These are phyloP conservation scores for Solanum appendiculatum DNA, from an alignment of 257 asterid species.

Conservation along the genomic window DNA sequence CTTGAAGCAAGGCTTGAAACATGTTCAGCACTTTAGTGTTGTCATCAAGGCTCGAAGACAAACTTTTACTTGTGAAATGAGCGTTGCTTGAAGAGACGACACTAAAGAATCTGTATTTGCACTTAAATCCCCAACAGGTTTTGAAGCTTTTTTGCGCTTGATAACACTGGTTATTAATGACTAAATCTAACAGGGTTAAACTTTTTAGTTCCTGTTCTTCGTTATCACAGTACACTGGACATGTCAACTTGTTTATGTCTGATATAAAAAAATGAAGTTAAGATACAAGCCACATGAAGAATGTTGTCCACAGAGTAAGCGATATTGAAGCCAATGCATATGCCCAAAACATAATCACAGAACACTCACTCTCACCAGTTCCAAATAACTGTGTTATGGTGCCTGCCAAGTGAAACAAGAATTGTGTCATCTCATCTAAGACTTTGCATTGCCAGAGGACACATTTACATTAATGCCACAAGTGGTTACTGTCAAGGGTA, in stretches of 20 bases:
- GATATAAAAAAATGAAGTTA: not conserved
- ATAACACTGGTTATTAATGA: not conserved
- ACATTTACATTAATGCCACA: not conserved
- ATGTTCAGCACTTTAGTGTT: not conserved
- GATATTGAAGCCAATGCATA: constrained; percentile 61
- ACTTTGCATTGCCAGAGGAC: not conserved
- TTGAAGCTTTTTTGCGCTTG: not conserved
- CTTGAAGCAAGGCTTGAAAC: not conserved
- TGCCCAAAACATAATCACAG: constrained; percentile 71
- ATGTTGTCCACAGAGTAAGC: constrained; percentile 63
- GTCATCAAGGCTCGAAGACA: not conserved
- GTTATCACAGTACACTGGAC: not conserved
- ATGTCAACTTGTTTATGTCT: not conserved
- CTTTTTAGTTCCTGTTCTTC: not conserved
- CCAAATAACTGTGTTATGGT: constrained; percentile 76
- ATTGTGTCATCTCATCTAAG: not conserved
- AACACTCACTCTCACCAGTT: constrained; percentile 77
- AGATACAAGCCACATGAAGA: constrained; percentile 59
- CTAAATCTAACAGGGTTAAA: not conserved
- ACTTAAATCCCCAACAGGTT: not conserved
- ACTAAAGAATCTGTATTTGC: not conserved
- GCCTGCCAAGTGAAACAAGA: constrained; percentile 20
- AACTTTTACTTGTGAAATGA: not conserved
- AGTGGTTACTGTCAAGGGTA: not conserved
- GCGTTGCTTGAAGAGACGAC: not conserved